These are phyloP conservation scores for Aspergillus ostianus DNA, from an alignment of 495 filamentous ascomycete species.

Conservation along the genomic window DNA sequence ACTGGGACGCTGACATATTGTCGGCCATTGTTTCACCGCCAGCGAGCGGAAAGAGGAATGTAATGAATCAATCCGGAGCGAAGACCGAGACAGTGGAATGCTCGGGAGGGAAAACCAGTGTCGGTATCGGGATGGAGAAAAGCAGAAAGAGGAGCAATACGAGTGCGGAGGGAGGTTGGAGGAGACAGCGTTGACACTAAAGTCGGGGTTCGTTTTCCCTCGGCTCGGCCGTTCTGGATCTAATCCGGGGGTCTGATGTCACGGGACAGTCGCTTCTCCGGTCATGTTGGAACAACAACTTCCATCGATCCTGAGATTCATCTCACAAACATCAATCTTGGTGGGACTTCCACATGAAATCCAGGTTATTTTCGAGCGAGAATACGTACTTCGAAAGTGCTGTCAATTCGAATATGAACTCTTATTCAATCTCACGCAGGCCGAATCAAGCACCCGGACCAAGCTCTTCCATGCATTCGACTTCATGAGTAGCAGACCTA, in stretches of 20 bases:
- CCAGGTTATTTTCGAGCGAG: no score
- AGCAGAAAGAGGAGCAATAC: not conserved
- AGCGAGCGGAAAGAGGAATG: conserved; percentile 11
- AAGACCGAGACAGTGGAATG: not conserved
- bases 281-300: no score
- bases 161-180: conserved; percentile 2
- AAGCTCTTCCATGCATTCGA: no score
- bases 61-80: conserved; percentile 2
- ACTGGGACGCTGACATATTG: conserved; percentile 41
- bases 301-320: no score
- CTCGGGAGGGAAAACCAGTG: not conserved
- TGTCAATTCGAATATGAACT: no score
- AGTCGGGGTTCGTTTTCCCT: conserved; percentile 14
- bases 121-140: not conserved
- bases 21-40: conserved; percentile 36
- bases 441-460: no score
- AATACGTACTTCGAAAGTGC: no score
- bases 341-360: no score
- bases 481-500: no score
- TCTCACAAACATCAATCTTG: no score
- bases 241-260: conserved; percentile 16
- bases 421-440: no score
- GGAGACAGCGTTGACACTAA: not conserved
- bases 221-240: conserved; percentile 11
- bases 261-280: conserved; percentile 7